Conservation (phyloP, 2,329 filamentous ascomycete species). For the Myotisia sp. region DNA sequence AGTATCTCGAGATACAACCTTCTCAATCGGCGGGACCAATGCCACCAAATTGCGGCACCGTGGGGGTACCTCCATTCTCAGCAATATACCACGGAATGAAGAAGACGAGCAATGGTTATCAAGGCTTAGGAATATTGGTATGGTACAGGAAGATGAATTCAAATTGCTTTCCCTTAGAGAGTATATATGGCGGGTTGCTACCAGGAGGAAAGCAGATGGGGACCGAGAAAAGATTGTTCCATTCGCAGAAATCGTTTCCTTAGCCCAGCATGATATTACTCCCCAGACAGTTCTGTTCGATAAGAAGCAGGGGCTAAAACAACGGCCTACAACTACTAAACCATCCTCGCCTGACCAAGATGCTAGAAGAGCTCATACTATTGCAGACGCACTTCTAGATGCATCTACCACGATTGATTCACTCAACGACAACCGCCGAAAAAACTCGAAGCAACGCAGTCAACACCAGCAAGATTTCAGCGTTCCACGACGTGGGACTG, state of each 20-base stretch:
- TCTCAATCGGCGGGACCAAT: conserved; percentile 49
- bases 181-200: conserved; percentile 77
- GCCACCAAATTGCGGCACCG: conserved; percentile 43
- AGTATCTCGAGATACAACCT: conserved; percentile 53
- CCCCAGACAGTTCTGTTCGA: conserved; percentile 90
- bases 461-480: conserved; percentile 25
- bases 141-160: conserved; percentile 69
- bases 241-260: conserved; percentile 56
- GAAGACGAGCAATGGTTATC: conserved; percentile 92
- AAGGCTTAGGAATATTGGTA: conserved; percentile 68
- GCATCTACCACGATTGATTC: conserved; percentile 80
- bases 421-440: conserved; percentile 35
- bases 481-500: conserved; percentile 14
- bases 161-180: conserved; percentile 77
- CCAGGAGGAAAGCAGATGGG: conserved; percentile 42
- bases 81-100: conserved; percentile 59
- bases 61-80: conserved; percentile 33
- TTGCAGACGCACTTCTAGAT: conserved; percentile 79
- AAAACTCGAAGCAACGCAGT: conserved; percentile 26
- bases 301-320: conserved; percentile 45
- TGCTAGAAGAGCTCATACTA: conserved; percentile 51
- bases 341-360: conserved; percentile 18
- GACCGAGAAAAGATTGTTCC: conserved; percentile 21
- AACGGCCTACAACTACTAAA: conserved; percentile 16
- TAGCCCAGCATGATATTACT: conserved; percentile 62